These are phyloP conservation scores for Cicer judaicum DNA, from an alignment of 306 rosid species.

Conservation along the genomic window DNA sequence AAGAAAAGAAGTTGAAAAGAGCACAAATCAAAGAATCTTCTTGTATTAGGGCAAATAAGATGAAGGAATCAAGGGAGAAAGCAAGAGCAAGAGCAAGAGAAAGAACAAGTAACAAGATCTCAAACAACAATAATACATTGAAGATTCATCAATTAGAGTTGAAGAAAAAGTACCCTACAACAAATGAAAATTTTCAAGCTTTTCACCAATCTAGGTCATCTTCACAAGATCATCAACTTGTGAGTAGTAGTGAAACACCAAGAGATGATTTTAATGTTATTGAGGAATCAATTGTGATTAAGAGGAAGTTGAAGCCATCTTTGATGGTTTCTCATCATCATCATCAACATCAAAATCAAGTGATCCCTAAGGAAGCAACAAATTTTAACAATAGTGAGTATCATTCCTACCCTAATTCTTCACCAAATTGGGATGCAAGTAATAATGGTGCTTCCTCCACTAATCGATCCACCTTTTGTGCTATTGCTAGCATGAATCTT, in stretches of 20 bases:
- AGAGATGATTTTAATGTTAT: slow-evolving; percentile 47
- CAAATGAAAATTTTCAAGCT: slow-evolving; percentile 37
- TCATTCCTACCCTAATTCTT: slow-evolving; percentile 57
- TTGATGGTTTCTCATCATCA: slow-evolving; percentile 37
- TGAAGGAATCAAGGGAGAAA: slow-evolving; percentile 72
- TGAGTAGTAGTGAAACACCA: slow-evolving; percentile 14
- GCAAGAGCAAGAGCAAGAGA: slow-evolving; percentile 93
- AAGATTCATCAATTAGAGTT: slow-evolving; percentile 23
- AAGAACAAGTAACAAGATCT: slow-evolving; percentile 69
- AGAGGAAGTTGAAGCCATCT: slow-evolving; percentile 53
- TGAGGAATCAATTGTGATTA: slow-evolving; percentile 59
- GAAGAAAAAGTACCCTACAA: slow-evolving; percentile 42
- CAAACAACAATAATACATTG: slow-evolving; percentile 7
- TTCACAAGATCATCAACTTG: slow-evolving; percentile 29
- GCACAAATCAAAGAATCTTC: slow-evolving; percentile 39
- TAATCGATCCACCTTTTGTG: slow-evolving; percentile 50
- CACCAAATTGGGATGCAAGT: slow-evolving; percentile 69
- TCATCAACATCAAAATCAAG: slow-evolving; percentile 46
- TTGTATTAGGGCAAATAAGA: slow-evolving; percentile 40
- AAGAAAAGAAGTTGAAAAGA: slow-evolving; percentile 46
- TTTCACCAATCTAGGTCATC: slow-evolving; percentile 33
- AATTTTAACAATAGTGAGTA: slow-evolving; percentile 46
- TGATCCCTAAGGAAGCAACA: slow-evolving; percentile 53
- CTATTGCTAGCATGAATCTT: slow-evolving; percentile 58
- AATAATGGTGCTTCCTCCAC: slow-evolving; percentile 40